These are phyloP conservation scores for Heterobasidion occidentale DNA, from an alignment of 1,284 basidiomycete genomes.

Conservation along the genomic window DNA sequence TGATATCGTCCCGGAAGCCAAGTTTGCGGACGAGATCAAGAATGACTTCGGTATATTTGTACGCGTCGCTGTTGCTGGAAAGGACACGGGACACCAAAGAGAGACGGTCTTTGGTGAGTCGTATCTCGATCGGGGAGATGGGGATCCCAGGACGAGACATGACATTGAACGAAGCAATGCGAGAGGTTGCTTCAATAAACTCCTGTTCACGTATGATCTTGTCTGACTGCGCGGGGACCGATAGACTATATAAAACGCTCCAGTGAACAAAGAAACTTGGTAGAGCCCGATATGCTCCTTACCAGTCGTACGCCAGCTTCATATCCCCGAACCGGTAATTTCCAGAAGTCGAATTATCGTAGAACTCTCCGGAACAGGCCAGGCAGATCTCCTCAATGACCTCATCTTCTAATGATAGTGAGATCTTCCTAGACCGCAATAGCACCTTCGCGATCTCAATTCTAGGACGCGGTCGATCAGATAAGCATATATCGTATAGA, in stretches of 20 bases:
- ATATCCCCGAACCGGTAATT: constrained; percentile 91
- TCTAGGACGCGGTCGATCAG: constrained; percentile 36
- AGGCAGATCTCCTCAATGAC: constrained; percentile 75
- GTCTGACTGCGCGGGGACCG: constrained; percentile 61
- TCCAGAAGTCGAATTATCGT: constrained; percentile 86
- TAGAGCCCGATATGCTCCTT: constrained; percentile 16
- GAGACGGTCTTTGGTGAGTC: constrained; percentile 80
- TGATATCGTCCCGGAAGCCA: constrained; percentile 62
- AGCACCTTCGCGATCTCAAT: constrained; percentile 72
- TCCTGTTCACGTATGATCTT: constrained; percentile 67
- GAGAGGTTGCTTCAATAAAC: constrained; percentile 91
- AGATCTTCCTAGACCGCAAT: constrained; percentile 44
- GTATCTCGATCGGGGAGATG: constrained; percentile 85
- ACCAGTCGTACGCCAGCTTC: constrained; percentile 95
- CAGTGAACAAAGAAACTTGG: background rate
- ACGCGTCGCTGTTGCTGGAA: constrained; percentile 75
- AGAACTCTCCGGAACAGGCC: constrained; percentile 77
- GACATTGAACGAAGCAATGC: constrained; percentile 79
- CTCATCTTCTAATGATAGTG: constrained; percentile 41
- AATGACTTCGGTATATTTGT: constrained; percentile 84
- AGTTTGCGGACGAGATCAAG: constrained; percentile 85
- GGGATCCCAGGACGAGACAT: constrained; percentile 65
- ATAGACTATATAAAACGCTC: constrained; percentile 43
- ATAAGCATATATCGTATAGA: background rate
- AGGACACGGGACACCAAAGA: constrained; percentile 78